Percentiles rank a stretch among this genome's conserved stretches.
phyloP scores from a whole-genome alignment of 139 green algal species.

The Choricystis sp. region DNA sequence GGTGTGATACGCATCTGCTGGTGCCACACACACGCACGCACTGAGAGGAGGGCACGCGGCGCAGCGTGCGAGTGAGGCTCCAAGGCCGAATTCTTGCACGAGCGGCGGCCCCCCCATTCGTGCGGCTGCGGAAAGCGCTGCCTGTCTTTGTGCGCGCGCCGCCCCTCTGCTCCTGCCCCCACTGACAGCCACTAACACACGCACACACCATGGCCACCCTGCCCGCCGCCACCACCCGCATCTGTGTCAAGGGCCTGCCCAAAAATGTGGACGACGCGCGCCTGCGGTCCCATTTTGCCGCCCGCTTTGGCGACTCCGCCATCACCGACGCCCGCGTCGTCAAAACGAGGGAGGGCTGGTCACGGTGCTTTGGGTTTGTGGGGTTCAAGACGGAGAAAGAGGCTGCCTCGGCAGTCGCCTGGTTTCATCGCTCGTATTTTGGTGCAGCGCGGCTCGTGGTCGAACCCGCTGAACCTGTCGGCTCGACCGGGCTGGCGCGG shows the following conservation, averaged over 20 bases:
- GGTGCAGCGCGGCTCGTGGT: constrained; percentile 66
- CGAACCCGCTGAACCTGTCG: constrained; percentile 16
- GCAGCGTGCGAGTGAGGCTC: too few species aligned
- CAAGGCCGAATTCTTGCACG: too few species aligned
- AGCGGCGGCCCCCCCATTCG: too few species aligned
- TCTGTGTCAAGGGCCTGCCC: constrained; percentile 92
- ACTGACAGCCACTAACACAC: too few species aligned
- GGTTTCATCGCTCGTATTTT: constrained; percentile 82
- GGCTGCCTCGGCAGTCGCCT: constrained; percentile 51
- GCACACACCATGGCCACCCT: too few species aligned
- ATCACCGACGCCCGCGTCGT: constrained; percentile 94
- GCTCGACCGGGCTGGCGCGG: background rate
- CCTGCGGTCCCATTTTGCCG: constrained; percentile 69
- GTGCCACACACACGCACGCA: too few species aligned
- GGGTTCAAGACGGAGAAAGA: constrained; percentile 66
- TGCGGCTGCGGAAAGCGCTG: too few species aligned
- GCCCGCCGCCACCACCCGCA: too few species aligned
- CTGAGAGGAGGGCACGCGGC: too few species aligned
- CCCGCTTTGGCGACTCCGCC: constrained; percentile 67
- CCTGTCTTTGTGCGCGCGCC: too few species aligned
- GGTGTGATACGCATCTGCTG: too few species aligned
- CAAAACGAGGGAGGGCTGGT: constrained; percentile 66
- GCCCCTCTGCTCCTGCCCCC: too few species aligned
- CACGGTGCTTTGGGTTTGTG: constrained; percentile 85
- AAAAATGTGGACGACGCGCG: constrained; percentile 60